Evolutionary conservation across 2,329 filamentous ascomycete species (phyloP).

Genomic region (Chaetomium sp.): DNA sequence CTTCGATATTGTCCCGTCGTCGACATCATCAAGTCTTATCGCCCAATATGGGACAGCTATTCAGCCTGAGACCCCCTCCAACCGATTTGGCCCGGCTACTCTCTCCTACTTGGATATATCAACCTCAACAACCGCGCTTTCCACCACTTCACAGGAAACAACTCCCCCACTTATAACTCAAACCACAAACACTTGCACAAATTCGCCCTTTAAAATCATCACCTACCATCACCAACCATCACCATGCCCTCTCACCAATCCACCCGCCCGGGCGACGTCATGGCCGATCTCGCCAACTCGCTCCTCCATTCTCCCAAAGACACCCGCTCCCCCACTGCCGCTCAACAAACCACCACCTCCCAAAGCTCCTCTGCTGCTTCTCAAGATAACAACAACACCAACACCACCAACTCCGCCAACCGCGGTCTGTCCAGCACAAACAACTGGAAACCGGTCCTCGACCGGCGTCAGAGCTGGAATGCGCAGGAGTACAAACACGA

Average conservation of each 20-base stretch:
- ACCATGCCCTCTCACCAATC: background rate
- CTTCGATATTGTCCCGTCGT: background rate
- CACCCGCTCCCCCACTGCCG: background rate
- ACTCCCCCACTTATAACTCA: no score
- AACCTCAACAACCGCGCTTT: background rate
- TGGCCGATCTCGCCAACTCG: background rate
- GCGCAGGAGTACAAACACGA: slow-evolving; percentile 48
- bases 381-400: slow-evolving; percentile 1
- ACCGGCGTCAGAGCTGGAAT: slow-evolving; percentile 46
- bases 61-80: no score
- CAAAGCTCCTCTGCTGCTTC: no score
- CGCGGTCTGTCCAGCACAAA: slow-evolving; percentile 28
- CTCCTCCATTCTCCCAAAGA: background rate
- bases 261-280: background rate
- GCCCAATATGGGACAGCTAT: no score
- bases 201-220: background rate
- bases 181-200: background rate
- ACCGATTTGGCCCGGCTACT: no score
- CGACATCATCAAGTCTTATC: no score
- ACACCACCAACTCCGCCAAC: slow-evolving; percentile 24
- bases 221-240: background rate
- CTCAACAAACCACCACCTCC: background rate
- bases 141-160: background rate
- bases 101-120: no score
- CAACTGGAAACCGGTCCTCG: slow-evolving; percentile 42